Conservation (phyloP, 371 early-diverging fungal species). For the Mucor mucedo region DNA sequence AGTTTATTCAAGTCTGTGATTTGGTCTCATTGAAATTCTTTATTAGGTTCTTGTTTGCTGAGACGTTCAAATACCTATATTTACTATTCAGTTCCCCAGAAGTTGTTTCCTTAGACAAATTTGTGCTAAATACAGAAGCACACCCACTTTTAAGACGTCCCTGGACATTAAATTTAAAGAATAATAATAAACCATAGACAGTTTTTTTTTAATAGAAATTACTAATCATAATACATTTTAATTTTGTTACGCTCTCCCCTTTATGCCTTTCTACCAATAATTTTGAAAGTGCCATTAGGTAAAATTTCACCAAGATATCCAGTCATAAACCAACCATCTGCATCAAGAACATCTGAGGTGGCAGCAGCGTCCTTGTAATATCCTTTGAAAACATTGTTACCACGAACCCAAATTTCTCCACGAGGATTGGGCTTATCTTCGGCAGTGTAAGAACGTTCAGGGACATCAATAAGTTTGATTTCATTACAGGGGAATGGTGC, state of each 20-base stretch:
- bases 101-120: slow-evolving; percentile 70
- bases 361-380: slow-evolving; percentile 62
- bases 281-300: slow-evolving; percentile 65
- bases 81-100: slow-evolving; percentile 71
- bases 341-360: slow-evolving; percentile 59
- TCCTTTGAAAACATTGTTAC: slow-evolving; percentile 56
- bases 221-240: no score
- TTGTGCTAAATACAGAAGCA: slow-evolving; percentile 76
- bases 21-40: background rate
- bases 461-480: slow-evolving; percentile 86
- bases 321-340: slow-evolving; percentile 88
- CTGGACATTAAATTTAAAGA: slow-evolving; percentile 15
- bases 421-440: slow-evolving; percentile 78
- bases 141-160: slow-evolving; percentile 56
- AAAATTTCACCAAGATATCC: slow-evolving; percentile 80
- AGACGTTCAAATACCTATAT: slow-evolving; percentile 90
- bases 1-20: background rate
- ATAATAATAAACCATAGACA: background rate
- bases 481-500: slow-evolving; percentile 78
- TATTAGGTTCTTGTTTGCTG: slow-evolving; percentile 75
- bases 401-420: slow-evolving; percentile 72
- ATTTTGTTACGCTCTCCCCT: background rate
- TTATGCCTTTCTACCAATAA: slow-evolving; percentile 54
- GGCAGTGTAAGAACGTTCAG: slow-evolving; percentile 67
- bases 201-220: background rate